Conservation (phyloP, 139 green algal species). For the Micromonas pusilla region DNA sequence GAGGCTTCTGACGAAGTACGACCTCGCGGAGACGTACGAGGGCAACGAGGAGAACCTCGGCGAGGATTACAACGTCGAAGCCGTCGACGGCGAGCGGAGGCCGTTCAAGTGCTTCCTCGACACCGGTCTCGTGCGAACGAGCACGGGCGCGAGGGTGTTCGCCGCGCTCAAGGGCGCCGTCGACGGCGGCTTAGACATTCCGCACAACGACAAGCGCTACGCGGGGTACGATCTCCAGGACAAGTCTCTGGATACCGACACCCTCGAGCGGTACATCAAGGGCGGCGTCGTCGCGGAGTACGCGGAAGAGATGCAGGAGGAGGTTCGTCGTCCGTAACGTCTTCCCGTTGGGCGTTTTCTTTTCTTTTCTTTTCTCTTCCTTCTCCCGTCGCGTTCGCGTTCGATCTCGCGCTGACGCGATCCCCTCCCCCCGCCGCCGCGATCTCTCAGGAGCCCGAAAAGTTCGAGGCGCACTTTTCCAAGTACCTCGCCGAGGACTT, state of each 20-base stretch:
- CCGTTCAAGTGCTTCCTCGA: slow-evolving; percentile 94
- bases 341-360: not conserved
- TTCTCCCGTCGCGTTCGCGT: too few relatives aligned
- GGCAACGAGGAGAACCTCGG: slow-evolving; percentile 54
- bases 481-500: slow-evolving; percentile 77
- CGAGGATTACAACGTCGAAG: slow-evolving; percentile 96
- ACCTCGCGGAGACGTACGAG: slow-evolving; percentile 82
- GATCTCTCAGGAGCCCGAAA: slow-evolving; percentile 76
- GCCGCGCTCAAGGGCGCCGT: slow-evolving; percentile 85
- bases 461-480: slow-evolving; percentile 85
- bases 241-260: slow-evolving; percentile 90
- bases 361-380: not conserved
- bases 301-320: slow-evolving; percentile 64
- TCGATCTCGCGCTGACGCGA: too few relatives aligned
- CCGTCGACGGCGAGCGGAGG: slow-evolving; percentile 69
- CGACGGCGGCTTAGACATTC: slow-evolving; percentile 95
- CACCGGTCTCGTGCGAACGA: slow-evolving; percentile 91
- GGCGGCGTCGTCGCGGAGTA: slow-evolving; percentile 95
- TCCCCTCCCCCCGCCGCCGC: too few relatives aligned
- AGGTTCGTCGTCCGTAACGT: not conserved
- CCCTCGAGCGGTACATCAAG: slow-evolving; percentile 47
- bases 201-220: slow-evolving; percentile 98
- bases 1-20: slow-evolving; percentile 87
- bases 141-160: slow-evolving; percentile 89
- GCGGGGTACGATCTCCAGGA: slow-evolving; percentile 77